These are phyloP conservation scores for Stropharia rugosoannulata DNA, from an alignment of 768 basidiomycete genomes.

Conservation along the genomic window DNA sequence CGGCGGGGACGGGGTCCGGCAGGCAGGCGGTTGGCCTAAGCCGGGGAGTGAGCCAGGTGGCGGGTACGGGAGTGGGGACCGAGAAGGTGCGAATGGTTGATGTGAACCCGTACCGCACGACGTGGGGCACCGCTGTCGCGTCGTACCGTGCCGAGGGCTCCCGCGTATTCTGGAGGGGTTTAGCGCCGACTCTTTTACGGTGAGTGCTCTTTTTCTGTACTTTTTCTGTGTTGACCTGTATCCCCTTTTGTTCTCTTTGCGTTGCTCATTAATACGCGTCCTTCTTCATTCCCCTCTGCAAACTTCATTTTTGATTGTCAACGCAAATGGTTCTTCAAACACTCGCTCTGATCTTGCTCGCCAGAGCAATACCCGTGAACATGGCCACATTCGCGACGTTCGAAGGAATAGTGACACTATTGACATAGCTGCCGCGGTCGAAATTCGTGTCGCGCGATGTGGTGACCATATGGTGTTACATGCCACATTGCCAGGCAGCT, in stretches of 20 bases:
- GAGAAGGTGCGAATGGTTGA: constrained; percentile 8
- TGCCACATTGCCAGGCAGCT: no score
- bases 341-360: not conserved
- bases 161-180: constrained; percentile 71
- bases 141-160: constrained; percentile 67
- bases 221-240: not conserved
- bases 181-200: constrained; percentile 82
- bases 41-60: no score
- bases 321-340: no score
- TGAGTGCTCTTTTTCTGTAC: constrained; percentile 28
- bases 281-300: no score
- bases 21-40: not conserved
- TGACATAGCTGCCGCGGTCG: constrained; percentile 16
- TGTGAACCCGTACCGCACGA: constrained; percentile 57
- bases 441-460: no score
- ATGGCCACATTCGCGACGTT: constrained; percentile 81
- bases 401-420: constrained; percentile 51
- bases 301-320: no score
- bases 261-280: no score
- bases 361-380: constrained; percentile 81
- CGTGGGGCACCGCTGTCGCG: constrained; percentile 53
- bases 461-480: no score
- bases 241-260: no score
- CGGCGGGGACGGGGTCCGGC: not conserved
- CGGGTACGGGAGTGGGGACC: not conserved